Conservation (phyloP, 2,329 filamentous ascomycete genomes). For the Pezicula radicicola region DNA sequence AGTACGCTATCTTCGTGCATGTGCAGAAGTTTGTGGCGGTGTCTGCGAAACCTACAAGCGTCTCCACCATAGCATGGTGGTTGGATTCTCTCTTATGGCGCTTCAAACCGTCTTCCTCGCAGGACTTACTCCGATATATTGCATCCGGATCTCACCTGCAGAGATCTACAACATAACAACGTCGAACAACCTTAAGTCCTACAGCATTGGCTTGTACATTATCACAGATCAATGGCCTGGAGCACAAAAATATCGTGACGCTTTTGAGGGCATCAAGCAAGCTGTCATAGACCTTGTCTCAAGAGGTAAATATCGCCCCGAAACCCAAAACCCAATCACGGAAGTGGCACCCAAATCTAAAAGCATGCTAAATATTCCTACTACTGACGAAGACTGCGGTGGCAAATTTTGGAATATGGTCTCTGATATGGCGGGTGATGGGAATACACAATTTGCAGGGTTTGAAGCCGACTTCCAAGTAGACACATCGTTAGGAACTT, state of each 20-base stretch:
- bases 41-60: constrained; percentile 3
- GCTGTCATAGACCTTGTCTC: background rate
- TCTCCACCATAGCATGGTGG: constrained; percentile 1
- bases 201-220: constrained; percentile 2
- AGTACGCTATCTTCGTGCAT: background rate
- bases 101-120: constrained; percentile 3
- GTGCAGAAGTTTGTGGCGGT: constrained; percentile 3
- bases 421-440: background rate
- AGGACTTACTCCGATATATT: constrained; percentile 1
- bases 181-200: constrained; percentile 1
- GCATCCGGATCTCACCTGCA: constrained; percentile 1
- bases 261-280: constrained; percentile 3
- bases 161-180: constrained; percentile 1
- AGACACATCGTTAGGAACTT: background rate
- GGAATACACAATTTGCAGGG: background rate
- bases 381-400: background rate
- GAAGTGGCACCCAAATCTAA: background rate
- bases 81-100: constrained; percentile 3
- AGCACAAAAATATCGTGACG: constrained; percentile 1
- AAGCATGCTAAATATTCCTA: background rate
- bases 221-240: constrained; percentile 4
- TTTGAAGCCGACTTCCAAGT: background rate
- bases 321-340: background rate
- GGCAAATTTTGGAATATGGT: background rate
- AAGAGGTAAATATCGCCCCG: background rate